Evolutionary conservation across 768 basidiomycete species (phyloP).

Genomic region (Amyloporia xantha): DNA sequence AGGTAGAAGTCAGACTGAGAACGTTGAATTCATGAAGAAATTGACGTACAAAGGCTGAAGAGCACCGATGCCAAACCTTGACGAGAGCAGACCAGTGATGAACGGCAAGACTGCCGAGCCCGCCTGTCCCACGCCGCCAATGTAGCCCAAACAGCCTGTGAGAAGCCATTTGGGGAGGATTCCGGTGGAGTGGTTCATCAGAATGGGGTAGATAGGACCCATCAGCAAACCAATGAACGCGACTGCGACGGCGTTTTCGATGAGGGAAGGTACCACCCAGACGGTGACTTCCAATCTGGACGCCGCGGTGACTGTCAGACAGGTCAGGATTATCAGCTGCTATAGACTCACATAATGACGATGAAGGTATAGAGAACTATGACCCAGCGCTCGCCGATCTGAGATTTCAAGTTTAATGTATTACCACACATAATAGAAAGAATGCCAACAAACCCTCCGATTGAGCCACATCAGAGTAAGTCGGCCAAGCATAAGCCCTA

Average conservation of each 20-base stretch:
- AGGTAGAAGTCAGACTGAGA: background rate
- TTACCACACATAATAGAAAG: too few relatives aligned
- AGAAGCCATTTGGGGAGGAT: constrained; percentile 69
- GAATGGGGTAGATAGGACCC: constrained; percentile 48
- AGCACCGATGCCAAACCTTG: constrained; percentile 51
- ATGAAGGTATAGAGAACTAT: constrained; percentile 21
- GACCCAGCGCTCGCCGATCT: constrained; percentile 23
- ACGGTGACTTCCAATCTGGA: constrained; percentile 26
- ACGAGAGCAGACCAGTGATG: constrained; percentile 61
- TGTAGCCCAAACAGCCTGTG: constrained; percentile 40
- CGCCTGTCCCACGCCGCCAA: constrained; percentile 46
- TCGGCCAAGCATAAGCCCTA: constrained; percentile 22
- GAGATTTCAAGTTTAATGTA: background rate
- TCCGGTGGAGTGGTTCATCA: constrained; percentile 63
- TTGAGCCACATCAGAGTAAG: constrained; percentile 19
- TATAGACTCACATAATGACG: constrained; percentile 19
- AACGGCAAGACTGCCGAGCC: constrained; percentile 71
- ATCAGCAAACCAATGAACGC: constrained; percentile 30
- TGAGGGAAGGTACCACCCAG: constrained; percentile 47
- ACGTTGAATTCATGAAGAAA: background rate
- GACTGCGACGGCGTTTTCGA: constrained; percentile 45
- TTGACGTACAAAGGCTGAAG: constrained; percentile 51
- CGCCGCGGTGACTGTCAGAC: too few relatives aligned
- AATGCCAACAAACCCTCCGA: too few relatives aligned
- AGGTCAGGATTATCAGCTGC: too few relatives aligned